Percentiles rank a stretch among this genome's conserved stretches.
phyloP scores from a whole-genome alignment of 2,329 filamentous ascomycete genomes.

The Pochonia chlamydosporia region DNA sequence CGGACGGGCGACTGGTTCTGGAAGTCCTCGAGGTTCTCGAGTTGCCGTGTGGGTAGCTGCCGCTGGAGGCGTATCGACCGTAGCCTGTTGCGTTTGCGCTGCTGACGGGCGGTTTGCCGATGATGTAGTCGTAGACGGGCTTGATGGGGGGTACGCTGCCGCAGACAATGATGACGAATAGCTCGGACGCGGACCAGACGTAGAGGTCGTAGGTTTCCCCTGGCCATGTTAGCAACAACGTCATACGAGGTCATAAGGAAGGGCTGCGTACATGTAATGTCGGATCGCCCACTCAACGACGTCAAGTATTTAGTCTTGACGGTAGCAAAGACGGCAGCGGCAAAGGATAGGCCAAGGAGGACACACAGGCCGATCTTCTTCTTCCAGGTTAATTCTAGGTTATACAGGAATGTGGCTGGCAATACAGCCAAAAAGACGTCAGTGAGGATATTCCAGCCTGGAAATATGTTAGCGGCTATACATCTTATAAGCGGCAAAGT shows the following conservation, averaged over 20 bases:
- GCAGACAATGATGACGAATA: constrained; percentile 9
- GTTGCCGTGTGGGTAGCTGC: background rate
- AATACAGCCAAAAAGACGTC: constrained; percentile 6
- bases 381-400: background rate
- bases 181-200: constrained; percentile 6
- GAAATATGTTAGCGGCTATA: background rate
- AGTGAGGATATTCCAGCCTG: constrained; percentile 7
- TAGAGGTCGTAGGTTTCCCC: constrained; percentile 3
- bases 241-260: background rate
- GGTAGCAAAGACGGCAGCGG: constrained; percentile 4
- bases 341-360: constrained; percentile 2
- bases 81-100: background rate
- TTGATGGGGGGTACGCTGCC: constrained; percentile 8
- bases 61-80: background rate
- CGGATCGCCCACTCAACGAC: background rate
- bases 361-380: constrained; percentile 6
- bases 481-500: background rate
- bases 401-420: constrained; percentile 6
- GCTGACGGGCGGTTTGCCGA: background rate
- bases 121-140: constrained; percentile 4
- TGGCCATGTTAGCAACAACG: background rate
- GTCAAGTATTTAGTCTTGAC: constrained; percentile 5
- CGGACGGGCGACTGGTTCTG: no score
- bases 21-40: background rate
- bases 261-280: constrained; percentile 4